Conservation (phyloP, 306 rosid species). For the cucumber (Cucumis sativus) region Cucumber_9930_V3 NC_026661.2:20081001-20081500, state of each 20-base stretch:
- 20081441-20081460: not conserved
- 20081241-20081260: no score
- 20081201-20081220: no score
- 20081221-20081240: no score
- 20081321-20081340: not conserved
- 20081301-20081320: not conserved
- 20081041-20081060: not conserved
- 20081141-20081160: not conserved
- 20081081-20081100: not conserved
- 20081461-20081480: not conserved
- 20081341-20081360: not conserved
- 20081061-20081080: not conserved
- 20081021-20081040: no score
- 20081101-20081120: not conserved
- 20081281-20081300: not conserved
- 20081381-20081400: slow-evolving; percentile 2
- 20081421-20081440: not conserved
- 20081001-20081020: no score
- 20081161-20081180: no score
- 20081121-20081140: not conserved
- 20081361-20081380: not conserved
- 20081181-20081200: no score
- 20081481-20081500: slow-evolving; percentile 1
- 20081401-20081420: no score
- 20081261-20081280: not conserved